Base-by-base conservation (phyloP, 495 filamentous ascomycete species). In the Penicillium crystallinum region DNA sequence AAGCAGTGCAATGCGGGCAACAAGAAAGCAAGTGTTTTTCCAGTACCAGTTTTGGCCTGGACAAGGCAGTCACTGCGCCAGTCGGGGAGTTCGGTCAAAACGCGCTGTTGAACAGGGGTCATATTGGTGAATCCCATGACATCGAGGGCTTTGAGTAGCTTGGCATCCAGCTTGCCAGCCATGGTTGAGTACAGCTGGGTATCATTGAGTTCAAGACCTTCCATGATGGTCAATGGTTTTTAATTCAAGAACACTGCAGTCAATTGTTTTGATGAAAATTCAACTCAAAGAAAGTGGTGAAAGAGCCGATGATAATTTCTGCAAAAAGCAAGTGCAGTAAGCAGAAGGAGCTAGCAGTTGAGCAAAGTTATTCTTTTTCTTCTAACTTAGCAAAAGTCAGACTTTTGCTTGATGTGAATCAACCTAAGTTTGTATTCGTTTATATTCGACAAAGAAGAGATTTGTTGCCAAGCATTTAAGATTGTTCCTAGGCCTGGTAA, bases 31-130 rank as follows among this genome's bases (percentile, higher is more conserved):
- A 90, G 74, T 1, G 88, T 92, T 64, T 92, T 92, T 52, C 88
- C 88, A 5, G 88, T 91, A 58, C 88, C 88, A n/a, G 88, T 92
- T 65, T 85, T 89, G 50, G 88, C 88, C 72, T 91, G 88, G 35
- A 88, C 88, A 14, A 78, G 69, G 40, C 77, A 81, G 59, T 81
- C 78, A 50, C 68, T 74, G 49, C 67, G 68, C 68, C 75, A 73
- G 29, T 55, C 67, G 18, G 80, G 79, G 18, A 83, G 69, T 38
- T 74, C 69, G 2, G 59, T 69, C 58, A 83, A 55, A 23, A 81
- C 79, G 52, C 75, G 73, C 21, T 78, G 71, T 52, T 83, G 80
- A 29, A 83, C 80, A 6, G 80, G 76, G 1, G 79, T 79, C 79
- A 82, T 80, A 57, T 54, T 62, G 11, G 66, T 61, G 49, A 74